Evolutionary conservation across 208 protist species (phyloP).

Genomic region (Leishmania mexicana): DNA sequence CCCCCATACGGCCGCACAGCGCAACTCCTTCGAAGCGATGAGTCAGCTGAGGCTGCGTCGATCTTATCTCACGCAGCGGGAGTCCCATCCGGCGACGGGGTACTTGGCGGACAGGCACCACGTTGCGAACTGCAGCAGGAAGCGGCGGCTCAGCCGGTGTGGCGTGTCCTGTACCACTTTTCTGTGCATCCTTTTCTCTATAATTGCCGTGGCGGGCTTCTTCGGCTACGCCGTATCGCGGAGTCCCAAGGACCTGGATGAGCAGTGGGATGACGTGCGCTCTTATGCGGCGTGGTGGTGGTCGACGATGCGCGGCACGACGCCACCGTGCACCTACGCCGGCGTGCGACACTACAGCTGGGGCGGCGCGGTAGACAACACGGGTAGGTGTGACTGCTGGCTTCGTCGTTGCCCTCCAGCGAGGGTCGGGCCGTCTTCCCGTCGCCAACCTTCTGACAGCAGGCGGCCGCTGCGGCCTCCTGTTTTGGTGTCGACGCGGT

Average conservation of each 20-base stretch:
- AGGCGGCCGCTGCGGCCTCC: neutral
- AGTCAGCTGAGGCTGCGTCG: neutral
- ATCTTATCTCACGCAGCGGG: neutral
- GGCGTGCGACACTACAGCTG: conserved; percentile 38
- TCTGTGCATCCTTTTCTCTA: conserved; percentile 8
- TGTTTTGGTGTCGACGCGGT: neutral
- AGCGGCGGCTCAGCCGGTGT: neutral
- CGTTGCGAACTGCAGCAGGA: neutral
- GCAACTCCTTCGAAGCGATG: neutral
- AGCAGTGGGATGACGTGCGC: conserved; percentile 39
- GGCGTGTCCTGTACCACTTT: neutral
- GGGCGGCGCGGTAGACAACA: conserved; percentile 23
- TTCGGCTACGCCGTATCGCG: conserved; percentile 11
- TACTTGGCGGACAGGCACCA: neutral
- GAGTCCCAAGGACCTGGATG: conserved; percentile 27
- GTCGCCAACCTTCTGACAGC: neutral
- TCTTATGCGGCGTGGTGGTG: conserved; percentile 23
- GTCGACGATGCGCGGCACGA: conserved; percentile 10
- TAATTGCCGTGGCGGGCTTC: neutral
- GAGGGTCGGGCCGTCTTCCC: neutral
- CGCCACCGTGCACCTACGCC: conserved; percentile 31
- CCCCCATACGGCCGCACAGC: neutral
- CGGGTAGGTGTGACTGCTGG: conserved; percentile 20
- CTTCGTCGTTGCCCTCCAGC: conserved; percentile 33
- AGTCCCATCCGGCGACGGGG: neutral